Evolutionary conservation across 331 rosid genomes (phyloP), one percentile per base, ranked within the genome.

Genomic region (Rhamnella rubrinervis): DNA sequence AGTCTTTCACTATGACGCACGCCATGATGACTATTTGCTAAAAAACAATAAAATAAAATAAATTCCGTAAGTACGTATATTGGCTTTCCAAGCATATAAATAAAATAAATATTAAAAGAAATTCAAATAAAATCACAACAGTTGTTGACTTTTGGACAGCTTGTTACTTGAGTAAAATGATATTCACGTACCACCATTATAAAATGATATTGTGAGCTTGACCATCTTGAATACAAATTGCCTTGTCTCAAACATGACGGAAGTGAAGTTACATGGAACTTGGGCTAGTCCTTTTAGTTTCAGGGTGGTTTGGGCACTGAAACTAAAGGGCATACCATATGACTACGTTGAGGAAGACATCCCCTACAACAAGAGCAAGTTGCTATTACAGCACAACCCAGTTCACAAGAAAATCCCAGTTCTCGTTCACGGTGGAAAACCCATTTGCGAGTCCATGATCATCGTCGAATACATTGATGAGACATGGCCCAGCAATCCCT

Each of bases 361-460:
- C 11, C 0, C 38, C 20, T 62, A 75, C 38, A 68, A 62, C 59
- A 75, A 75, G 41, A 68, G 66, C 16, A 56, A 53, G 59, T 37
- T 62, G 18, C 71, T 75, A 0, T 20, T 75, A 2, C 38, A 67
- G 0, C 60, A 59, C 19, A 67, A 75, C 19, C 79, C 73, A 2
- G 35, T 75, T 21, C 59, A 75, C 60, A 62, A 75, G 66, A 75
- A 62, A 53, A 16, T 75, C 18, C 80, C 80, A 1, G 61, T 75
- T 4, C 75, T 75, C 8, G 75, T 75, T 10, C 80, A 75, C 68
- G 65, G 65, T 16, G 75, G 60, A 38, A n/a, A 62, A 8, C 44
- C 80, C 1, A 44, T 75, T 5, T 62, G 59, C 4, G 80, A 68
- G 13, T 75, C 80, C 3, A 13, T 13, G 7, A 2, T 75, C 47